Evolutionary conservation across 805 yeast genomes (phyloP).

Genomic region (Teunomyces atbi): DNA sequence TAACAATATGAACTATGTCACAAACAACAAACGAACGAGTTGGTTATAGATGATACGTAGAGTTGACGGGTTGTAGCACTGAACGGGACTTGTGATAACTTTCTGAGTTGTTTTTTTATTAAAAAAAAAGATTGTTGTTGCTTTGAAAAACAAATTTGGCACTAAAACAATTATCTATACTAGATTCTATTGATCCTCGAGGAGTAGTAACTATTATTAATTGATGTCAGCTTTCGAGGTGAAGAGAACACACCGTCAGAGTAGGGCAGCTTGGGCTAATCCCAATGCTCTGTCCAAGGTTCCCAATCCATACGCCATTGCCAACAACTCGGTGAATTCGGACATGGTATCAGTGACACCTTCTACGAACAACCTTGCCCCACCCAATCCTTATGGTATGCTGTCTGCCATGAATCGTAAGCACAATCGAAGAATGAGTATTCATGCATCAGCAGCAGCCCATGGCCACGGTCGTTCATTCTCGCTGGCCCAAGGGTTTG

Average conservation of each 20-base stretch:
- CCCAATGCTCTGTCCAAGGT: conserved; percentile 10
- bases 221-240: conserved; percentile 19
- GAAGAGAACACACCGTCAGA: conserved; percentile 35
- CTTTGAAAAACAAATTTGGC: not conserved
- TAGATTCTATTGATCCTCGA: not conserved
- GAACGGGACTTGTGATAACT: not conserved
- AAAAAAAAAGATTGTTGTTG: not conserved
- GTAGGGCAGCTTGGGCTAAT: conserved; percentile 44
- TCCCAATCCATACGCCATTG: conserved; percentile 28
- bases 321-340: conserved; percentile 10
- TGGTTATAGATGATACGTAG: not conserved
- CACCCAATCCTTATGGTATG: conserved; percentile 16
- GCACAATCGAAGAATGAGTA: conserved; percentile 30
- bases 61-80: not conserved
- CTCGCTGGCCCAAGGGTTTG: conserved; percentile 20
- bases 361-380: conserved; percentile 5
- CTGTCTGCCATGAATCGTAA: conserved; percentile 12
- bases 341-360: conserved; percentile 3
- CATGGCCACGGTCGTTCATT: conserved; percentile 27
- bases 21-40: not conserved
- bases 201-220: not conserved
- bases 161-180: not conserved
- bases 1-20: not conserved
- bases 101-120: not conserved
- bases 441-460: conserved; percentile 39